These are phyloP conservation scores for Talinum fruticosum DNA, from an alignment of 148 eudicot species.

Conservation along the genomic window DNA sequence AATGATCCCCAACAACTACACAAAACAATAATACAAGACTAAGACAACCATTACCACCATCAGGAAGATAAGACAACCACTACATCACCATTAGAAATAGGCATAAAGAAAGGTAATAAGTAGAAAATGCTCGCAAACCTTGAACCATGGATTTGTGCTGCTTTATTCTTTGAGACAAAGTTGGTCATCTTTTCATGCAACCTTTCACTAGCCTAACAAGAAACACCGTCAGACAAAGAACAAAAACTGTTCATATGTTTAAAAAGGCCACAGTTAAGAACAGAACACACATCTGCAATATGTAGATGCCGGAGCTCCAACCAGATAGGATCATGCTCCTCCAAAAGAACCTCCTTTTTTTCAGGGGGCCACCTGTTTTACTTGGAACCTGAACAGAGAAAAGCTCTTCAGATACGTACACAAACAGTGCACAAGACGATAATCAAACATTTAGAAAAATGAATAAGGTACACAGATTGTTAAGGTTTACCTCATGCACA, in stretches of 20 bases:
- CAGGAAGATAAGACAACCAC: background rate
- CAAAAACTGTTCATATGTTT: conserved; percentile 21
- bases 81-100: background rate
- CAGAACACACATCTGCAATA: conserved; percentile 81
- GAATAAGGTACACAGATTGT: background rate
- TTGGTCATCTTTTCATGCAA: conserved; percentile 91
- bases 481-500: conserved; percentile 66
- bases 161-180: conserved; percentile 81
- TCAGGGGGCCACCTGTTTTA: conserved; percentile 76
- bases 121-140: conserved; percentile 47
- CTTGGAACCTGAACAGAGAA: conserved; percentile 59
- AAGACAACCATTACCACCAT: background rate
- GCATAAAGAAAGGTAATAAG: background rate
- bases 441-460: background rate
- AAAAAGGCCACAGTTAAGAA: conserved; percentile 11
- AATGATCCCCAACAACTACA: background rate
- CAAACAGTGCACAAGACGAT: conserved; percentile 4
- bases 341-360: conserved; percentile 90
- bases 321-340: conserved; percentile 98
- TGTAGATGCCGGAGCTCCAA: conserved; percentile 91
- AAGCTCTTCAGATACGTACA: conserved; percentile 11
- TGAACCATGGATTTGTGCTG: conserved; percentile 88
- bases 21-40: background rate
- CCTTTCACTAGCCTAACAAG: conserved; percentile 82
- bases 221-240: conserved; percentile 22